phyloP scores from a whole-genome alignment of 2,329 filamentous ascomycete genomes.

The Cladosporium sp. region DNA sequence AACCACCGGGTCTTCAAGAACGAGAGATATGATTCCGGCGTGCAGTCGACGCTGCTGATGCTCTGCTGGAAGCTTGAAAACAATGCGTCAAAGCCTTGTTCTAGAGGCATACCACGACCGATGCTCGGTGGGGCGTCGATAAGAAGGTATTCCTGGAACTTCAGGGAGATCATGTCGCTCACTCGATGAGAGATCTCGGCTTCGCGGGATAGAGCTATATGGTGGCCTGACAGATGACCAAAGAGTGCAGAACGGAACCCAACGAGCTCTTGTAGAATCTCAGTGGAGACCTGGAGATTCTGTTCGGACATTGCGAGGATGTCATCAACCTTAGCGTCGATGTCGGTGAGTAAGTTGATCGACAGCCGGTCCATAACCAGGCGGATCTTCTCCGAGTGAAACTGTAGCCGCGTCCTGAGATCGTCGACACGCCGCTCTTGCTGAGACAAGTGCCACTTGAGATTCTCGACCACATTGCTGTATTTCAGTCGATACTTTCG shows the following conservation, averaged over 20 bases:
- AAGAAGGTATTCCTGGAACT: conserved; percentile 12
- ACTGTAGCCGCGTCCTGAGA: conserved; percentile 25
- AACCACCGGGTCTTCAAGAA: not conserved
- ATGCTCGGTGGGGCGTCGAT: conserved; percentile 12
- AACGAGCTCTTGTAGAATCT: not conserved
- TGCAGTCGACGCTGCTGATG: not conserved
- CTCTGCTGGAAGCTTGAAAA: not conserved
- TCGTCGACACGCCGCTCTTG: conserved; percentile 23
- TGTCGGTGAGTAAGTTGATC: not conserved
- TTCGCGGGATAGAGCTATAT: conserved; percentile 23
- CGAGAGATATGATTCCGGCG: not conserved
- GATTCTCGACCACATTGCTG: conserved; percentile 24
- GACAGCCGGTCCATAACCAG: not conserved
- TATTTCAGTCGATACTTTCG: conserved; percentile 21
- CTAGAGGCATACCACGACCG: not conserved
- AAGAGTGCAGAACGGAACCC: not conserved
- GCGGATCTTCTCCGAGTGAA: conserved; percentile 21
- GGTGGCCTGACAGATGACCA: not conserved
- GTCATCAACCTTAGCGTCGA: not conserved
- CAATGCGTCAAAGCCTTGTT: not conserved
- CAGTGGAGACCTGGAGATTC: not conserved
- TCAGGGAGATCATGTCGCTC: conserved; percentile 20
- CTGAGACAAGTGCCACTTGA: conserved; percentile 19
- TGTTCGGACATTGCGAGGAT: not conserved
- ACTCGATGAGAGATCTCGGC: conserved; percentile 17